These are phyloP conservation scores for Pseudopithomyces maydicus DNA, from an alignment of 2,329 filamentous ascomycete species.

Conservation along the genomic window DNA sequence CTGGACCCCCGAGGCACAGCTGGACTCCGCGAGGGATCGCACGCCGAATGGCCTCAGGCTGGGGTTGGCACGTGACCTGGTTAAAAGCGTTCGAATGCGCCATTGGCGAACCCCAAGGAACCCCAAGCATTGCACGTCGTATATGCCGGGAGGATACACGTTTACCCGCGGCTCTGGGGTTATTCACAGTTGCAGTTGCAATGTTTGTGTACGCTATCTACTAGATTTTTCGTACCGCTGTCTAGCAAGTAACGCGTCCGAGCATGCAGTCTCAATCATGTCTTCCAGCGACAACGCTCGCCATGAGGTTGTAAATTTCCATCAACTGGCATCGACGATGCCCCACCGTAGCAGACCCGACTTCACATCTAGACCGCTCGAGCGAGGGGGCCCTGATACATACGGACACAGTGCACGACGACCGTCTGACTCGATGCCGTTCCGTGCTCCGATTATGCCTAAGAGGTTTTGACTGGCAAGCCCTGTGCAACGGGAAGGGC, in stretches of 20 bases:
- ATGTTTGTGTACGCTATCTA: not conserved
- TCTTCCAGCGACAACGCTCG: not conserved
- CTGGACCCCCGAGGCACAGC: slow-evolving; percentile 3
- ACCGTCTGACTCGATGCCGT: slow-evolving; percentile 1
- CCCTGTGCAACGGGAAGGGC: slow-evolving; percentile 5
- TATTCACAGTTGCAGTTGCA: not conserved
- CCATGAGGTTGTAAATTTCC: not conserved
- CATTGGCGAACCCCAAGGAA: not conserved
- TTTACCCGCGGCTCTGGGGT: not conserved
- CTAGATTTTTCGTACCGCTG: not conserved
- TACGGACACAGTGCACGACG: not conserved
- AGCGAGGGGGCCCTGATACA: not conserved
- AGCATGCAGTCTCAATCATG: not conserved
- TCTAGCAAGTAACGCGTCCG: not conserved
- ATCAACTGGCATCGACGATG: not conserved
- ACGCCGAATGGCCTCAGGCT: not conserved
- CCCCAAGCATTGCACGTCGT: not conserved
- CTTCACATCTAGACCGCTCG: slow-evolving; percentile 3
- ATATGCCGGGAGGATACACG: not conserved
- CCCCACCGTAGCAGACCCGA: not conserved
- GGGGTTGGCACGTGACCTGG: slow-evolving; percentile 12
- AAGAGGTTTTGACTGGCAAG: slow-evolving; percentile 1
- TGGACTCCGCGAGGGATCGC: slow-evolving; percentile 3
- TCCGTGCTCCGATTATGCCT: not conserved
- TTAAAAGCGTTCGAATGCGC: not conserved